A percentile compares a stretch with the other conserved stretches of the same genome.
phyloP scores from a whole-genome alignment of 257 asterid genomes.

The Ligustrum vulgare region DNA sequence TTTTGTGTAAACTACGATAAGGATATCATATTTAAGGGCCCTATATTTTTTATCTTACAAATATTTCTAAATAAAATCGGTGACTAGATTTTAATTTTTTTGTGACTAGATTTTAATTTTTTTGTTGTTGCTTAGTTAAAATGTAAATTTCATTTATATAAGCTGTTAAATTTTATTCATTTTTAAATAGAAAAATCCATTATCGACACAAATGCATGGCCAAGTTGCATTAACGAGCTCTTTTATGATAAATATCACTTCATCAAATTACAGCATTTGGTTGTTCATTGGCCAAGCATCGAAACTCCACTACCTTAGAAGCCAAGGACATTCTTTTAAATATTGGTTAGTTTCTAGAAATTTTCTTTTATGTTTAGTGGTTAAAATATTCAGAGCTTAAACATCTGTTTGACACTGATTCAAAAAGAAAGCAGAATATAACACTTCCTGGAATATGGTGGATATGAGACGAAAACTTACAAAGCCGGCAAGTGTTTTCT shows the following conservation, averaged over 20 bases:
- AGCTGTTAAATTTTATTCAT: background rate
- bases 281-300: slow-evolving; percentile 89
- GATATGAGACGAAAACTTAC: slow-evolving; percentile 83
- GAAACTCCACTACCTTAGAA: slow-evolving; percentile 83
- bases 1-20: background rate
- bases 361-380: slow-evolving; percentile 5
- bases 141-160: slow-evolving; percentile 3
- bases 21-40: background rate
- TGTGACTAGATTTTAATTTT: slow-evolving; percentile 12
- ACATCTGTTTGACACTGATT: slow-evolving; percentile 19
- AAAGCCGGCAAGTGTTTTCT: slow-evolving; percentile 56
- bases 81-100: too few species aligned
- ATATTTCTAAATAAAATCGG: background rate
- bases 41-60: slow-evolving; percentile 17
- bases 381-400: slow-evolving; percentile 26
- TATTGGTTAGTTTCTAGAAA: slow-evolving; percentile 62
- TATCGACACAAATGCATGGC: background rate
- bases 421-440: slow-evolving; percentile 90
- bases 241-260: slow-evolving; percentile 7
- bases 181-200: slow-evolving; percentile 1
- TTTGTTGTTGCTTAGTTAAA: slow-evolving; percentile 22
- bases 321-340: slow-evolving; percentile 92
- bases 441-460: slow-evolving; percentile 87
- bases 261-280: slow-evolving; percentile 78
- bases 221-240: background rate